Percentiles rank a stretch among this genome's conserved stretches.
These are phyloP conservation scores for Tuber magnatum DNA, from an alignment of 495 filamentous ascomycete genomes.

Conservation along the genomic window DNA sequence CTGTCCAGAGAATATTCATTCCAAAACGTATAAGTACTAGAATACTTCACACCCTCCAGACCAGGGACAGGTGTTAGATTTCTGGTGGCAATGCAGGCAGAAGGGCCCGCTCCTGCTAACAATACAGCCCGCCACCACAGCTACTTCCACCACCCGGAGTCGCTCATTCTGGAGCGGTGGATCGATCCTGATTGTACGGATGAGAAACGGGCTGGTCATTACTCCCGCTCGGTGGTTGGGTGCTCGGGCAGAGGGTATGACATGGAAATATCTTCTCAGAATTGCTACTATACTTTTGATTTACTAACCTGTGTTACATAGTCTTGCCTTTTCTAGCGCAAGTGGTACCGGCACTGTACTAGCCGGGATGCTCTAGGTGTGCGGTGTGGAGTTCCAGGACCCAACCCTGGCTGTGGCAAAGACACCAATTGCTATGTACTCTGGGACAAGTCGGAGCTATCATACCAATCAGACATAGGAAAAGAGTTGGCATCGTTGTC, in stretches of 20 bases:
- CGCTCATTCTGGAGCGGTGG: slow-evolving; percentile 51
- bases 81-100: slow-evolving; percentile 25
- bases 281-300: neutral
- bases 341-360: too few relatives aligned
- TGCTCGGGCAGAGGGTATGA: slow-evolving; percentile 43
- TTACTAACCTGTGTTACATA: slow-evolving; percentile 16
- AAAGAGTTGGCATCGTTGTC: slow-evolving; percentile 13
- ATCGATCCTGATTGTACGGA: slow-evolving; percentile 42
- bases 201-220: slow-evolving; percentile 41
- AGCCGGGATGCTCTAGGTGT: slow-evolving; percentile 46
- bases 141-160: slow-evolving; percentile 48
- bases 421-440: too few relatives aligned
- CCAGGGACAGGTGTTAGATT: too few relatives aligned
- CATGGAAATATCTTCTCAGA: neutral
- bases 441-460: too few relatives aligned
- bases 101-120: slow-evolving; percentile 43
- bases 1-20: too few relatives aligned
- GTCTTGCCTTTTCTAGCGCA: slow-evolving; percentile 49
- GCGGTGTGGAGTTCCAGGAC: slow-evolving; percentile 48
- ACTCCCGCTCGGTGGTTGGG: slow-evolving; percentile 41
- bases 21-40: too few relatives aligned
- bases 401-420: slow-evolving; percentile 13
- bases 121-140: slow-evolving; percentile 43
- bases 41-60: too few relatives aligned
- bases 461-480: too few relatives aligned